phyloP scores from a whole-genome alignment of 2,329 filamentous ascomycete species.

The Sodiomyces alkalinus region DNA sequence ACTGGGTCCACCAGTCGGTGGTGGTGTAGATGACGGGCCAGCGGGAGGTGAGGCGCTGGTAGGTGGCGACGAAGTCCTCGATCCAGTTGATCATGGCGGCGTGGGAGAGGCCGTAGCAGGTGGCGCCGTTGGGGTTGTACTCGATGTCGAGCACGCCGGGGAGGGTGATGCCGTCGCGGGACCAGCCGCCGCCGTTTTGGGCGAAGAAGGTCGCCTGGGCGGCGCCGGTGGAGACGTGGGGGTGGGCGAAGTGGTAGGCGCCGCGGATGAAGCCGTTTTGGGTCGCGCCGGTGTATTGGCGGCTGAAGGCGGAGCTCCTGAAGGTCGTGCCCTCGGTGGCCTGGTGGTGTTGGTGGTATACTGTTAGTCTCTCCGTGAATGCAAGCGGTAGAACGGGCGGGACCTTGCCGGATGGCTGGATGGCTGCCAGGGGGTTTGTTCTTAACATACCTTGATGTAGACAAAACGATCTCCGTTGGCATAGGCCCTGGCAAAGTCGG shows the following conservation, averaged over 20 bases:
- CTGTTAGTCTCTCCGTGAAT: no score
- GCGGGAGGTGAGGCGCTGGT: slow-evolving; percentile 26
- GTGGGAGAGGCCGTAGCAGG: slow-evolving; percentile 29
- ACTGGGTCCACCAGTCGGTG: slow-evolving; percentile 36
- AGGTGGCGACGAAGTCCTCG: slow-evolving; percentile 33
- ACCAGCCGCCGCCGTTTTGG: slow-evolving; percentile 37
- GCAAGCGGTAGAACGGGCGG: no score
- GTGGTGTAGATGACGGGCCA: slow-evolving; percentile 39
- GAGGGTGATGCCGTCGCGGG: slow-evolving; percentile 34
- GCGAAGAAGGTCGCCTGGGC: slow-evolving; percentile 36
- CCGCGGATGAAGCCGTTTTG: slow-evolving; percentile 36
- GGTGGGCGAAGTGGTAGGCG: slow-evolving; percentile 40
- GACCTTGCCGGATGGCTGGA: no score
- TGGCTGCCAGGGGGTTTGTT: no score
- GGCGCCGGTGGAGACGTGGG: slow-evolving; percentile 24
- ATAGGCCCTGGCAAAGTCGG: no score
- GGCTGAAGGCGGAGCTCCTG: slow-evolving; percentile 27
- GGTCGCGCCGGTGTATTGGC: slow-evolving; percentile 33
- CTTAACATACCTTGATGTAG: no score
- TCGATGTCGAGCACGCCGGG: slow-evolving; percentile 44
- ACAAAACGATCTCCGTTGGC: no score
- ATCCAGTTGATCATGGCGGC: slow-evolving; percentile 37
- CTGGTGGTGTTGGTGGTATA: no score
- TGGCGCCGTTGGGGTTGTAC: slow-evolving; percentile 19
- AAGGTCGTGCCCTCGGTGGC: slow-evolving; percentile 36